Evolutionary conservation across 768 basidiomycete species (phyloP).

Genomic region (Tricholoma furcatifolium): DNA sequence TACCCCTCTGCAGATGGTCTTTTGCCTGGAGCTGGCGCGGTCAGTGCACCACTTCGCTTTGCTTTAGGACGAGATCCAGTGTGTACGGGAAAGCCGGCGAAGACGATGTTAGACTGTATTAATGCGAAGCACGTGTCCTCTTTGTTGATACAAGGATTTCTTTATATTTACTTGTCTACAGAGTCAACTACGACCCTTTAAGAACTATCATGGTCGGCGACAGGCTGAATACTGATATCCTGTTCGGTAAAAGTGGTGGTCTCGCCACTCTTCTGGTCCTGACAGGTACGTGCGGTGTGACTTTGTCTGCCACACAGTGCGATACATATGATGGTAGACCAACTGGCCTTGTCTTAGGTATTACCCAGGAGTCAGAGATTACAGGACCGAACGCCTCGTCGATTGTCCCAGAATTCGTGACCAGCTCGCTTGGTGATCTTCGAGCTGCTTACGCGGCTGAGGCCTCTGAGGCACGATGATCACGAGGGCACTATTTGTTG

Average conservation of each 20-base stretch:
- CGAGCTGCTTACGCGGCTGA: slow-evolving; percentile 26
- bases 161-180: slow-evolving; percentile 29
- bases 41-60: slow-evolving; percentile 79
- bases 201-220: slow-evolving; percentile 96
- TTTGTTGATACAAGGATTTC: neutral
- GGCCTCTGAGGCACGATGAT: too few species aligned
- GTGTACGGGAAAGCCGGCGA: slow-evolving; percentile 88
- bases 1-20: slow-evolving; percentile 73
- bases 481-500: neutral
- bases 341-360: slow-evolving; percentile 46
- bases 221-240: slow-evolving; percentile 92
- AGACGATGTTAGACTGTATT: slow-evolving; percentile 92
- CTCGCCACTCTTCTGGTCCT: slow-evolving; percentile 87
- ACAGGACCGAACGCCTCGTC: slow-evolving; percentile 66
- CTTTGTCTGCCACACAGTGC: too few species aligned
- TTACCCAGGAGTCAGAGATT: slow-evolving; percentile 74
- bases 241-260: slow-evolving; percentile 87
- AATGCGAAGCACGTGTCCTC: slow-evolving; percentile 50
- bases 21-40: slow-evolving; percentile 82
- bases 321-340: too few species aligned
- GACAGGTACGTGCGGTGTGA: slow-evolving; percentile 56
- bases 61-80: slow-evolving; percentile 71
- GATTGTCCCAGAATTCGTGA: slow-evolving; percentile 81
- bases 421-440: slow-evolving; percentile 81
- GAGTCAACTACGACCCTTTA: slow-evolving; percentile 82